Percentiles rank a stretch among this genome's conserved stretches.
Conservation (phyloP, 1,284 basidiomycete genomes). For the Ustilago lituana region DNA sequence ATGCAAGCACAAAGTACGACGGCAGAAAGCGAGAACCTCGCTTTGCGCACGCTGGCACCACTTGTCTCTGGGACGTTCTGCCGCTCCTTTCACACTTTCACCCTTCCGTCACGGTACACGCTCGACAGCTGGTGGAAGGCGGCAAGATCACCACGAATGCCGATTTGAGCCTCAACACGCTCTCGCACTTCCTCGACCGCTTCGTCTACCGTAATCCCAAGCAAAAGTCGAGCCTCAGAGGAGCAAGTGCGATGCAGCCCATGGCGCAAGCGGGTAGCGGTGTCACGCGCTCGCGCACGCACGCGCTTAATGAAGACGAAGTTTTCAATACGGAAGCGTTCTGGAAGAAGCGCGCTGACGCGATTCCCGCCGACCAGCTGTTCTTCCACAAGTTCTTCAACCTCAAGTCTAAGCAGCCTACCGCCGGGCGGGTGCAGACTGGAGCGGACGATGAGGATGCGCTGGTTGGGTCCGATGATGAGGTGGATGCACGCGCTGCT, state of each 20-base stretch:
- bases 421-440: constrained; percentile 22
- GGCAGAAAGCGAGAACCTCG: constrained; percentile 84
- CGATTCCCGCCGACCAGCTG: constrained; percentile 82
- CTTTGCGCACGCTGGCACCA: constrained; percentile 82
- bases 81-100: constrained; percentile 86
- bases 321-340: constrained; percentile 83
- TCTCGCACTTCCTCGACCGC: constrained; percentile 88
- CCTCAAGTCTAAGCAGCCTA: constrained; percentile 56
- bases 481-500: constrained; percentile 72
- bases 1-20: constrained; percentile 49
- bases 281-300: constrained; percentile 79
- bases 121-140: constrained; percentile 82
- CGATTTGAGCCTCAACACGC: constrained; percentile 90
- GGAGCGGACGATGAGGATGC: constrained; percentile 58
- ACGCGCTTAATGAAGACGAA: constrained; percentile 65
- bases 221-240: constrained; percentile 79
- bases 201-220: constrained; percentile 97
- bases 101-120: constrained; percentile 87
- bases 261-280: constrained; percentile 70
- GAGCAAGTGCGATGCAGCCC: constrained; percentile 88
- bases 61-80: constrained; percentile 67
- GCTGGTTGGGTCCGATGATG: constrained; percentile 70
- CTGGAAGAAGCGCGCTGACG: constrained; percentile 77
- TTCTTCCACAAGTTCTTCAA: constrained; percentile 67
- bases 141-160: constrained; percentile 78